Percentiles rank a stretch among this genome's conserved stretches.
Conservation (phyloP, 2,329 filamentous ascomycete species). For the Penicillium sp. region DNA sequence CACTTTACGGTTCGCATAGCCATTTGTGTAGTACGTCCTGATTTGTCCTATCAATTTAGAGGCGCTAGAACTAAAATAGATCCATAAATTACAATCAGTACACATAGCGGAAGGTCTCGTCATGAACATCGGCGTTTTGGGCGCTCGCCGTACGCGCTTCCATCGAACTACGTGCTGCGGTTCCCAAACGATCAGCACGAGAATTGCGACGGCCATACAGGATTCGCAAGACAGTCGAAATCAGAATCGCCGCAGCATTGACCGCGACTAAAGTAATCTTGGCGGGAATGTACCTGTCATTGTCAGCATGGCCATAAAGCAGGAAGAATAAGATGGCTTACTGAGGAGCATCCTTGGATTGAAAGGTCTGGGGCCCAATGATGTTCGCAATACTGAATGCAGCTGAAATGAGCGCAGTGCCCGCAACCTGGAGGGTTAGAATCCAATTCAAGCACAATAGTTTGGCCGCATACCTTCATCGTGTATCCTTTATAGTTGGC, state of each 20-base stretch:
- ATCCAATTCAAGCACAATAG: background rate
- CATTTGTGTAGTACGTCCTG: too few species aligned
- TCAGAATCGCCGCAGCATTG: slow-evolving; percentile 29
- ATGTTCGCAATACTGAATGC: slow-evolving; percentile 41
- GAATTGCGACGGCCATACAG: slow-evolving; percentile 30
- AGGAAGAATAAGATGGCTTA: slow-evolving; percentile 14
- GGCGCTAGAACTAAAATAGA: background rate
- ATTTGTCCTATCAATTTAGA: background rate
- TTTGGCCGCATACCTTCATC: slow-evolving; percentile 27
- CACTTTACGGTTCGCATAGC: too few species aligned
- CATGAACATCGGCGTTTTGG: slow-evolving; percentile 13
- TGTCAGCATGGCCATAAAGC: background rate
- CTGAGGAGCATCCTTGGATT: slow-evolving; percentile 43
- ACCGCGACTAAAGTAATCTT: slow-evolving; percentile 42
- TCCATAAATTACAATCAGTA: background rate
- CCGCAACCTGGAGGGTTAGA: slow-evolving; percentile 41
- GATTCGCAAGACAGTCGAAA: slow-evolving; percentile 24
- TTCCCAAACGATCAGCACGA: slow-evolving; percentile 19
- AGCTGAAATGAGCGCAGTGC: slow-evolving; percentile 46
- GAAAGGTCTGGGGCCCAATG: slow-evolving; percentile 46
- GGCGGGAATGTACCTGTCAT: slow-evolving; percentile 31
- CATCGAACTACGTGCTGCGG: slow-evolving; percentile 21
- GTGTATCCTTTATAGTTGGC: slow-evolving; percentile 51
- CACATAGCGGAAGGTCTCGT: slow-evolving; percentile 30
- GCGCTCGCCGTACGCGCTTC: slow-evolving; percentile 19